Percentiles rank a stretch among this genome's conserved stretches.
These are phyloP conservation scores for Cutaneotrichosporon dermatis DNA, from an alignment of 1,284 basidiomycete species.

Conservation along the genomic window DNA sequence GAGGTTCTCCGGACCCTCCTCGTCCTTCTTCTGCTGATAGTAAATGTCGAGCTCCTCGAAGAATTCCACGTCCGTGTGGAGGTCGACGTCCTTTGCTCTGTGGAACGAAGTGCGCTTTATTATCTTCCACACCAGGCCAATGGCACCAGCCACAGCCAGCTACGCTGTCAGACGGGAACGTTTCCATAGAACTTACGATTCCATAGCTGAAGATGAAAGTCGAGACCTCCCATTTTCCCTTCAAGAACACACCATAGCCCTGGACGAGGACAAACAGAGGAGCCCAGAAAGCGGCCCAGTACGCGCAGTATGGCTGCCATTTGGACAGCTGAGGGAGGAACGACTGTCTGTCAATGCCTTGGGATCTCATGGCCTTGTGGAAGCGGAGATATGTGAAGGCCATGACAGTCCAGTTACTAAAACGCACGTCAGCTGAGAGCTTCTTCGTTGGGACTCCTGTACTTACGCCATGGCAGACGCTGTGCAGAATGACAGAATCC, in stretches of 20 bases:
- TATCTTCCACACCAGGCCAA: not conserved
- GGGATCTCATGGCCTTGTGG: constrained; percentile 64
- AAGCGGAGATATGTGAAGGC: constrained; percentile 69
- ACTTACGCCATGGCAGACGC: constrained; percentile 52
- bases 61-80: not conserved
- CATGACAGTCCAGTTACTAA: constrained; percentile 69
- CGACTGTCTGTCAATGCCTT: constrained; percentile 50
- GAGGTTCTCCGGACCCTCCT: not conserved
- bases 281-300: not conserved
- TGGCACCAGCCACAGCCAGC: not conserved
- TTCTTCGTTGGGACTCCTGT: too few species aligned
- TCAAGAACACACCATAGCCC: not conserved
- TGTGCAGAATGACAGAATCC: constrained; percentile 61
- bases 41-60: not conserved
- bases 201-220: not conserved
- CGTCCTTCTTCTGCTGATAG: not conserved
- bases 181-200: not conserved
- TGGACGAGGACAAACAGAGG: not conserved
- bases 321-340: not conserved
- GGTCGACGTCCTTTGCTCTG: not conserved
- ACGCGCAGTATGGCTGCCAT: not conserved
- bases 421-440: too few species aligned
- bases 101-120: not conserved
- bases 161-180: too few species aligned
- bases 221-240: not conserved